phyloP scores from a whole-genome alignment of 805 yeast genomes.

The Phaffomyces antillensis region DNA sequence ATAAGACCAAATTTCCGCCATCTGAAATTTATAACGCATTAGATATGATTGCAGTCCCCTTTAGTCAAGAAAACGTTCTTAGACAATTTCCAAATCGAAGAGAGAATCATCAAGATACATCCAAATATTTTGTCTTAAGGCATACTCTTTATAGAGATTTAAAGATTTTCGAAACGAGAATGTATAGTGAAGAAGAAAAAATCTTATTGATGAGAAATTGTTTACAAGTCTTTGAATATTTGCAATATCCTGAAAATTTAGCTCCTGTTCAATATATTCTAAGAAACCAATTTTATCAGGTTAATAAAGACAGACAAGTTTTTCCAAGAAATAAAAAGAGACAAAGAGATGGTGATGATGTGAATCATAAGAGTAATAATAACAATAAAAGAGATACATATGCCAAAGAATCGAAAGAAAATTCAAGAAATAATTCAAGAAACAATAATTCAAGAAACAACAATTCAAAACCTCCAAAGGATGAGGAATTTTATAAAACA shows the following conservation, averaged over 20 bases:
- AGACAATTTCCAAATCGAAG: constrained; percentile 22
- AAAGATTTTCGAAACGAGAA: constrained; percentile 11
- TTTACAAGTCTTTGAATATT: constrained; percentile 12
- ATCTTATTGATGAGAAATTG: constrained; percentile 11
- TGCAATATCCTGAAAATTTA: constrained; percentile 12
- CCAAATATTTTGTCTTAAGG: constrained; percentile 26
- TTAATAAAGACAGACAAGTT: too few relatives aligned
- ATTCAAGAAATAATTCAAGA: too few relatives aligned
- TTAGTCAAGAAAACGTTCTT: constrained; percentile 16
- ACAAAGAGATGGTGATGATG: constrained; percentile 6
- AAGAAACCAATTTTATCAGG: neutral
- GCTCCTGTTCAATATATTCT: constrained; percentile 12
- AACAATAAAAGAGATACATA: too few relatives aligned
- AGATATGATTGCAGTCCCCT: constrained; percentile 19
- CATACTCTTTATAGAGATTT: constrained; percentile 28
- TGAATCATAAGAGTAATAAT: neutral
- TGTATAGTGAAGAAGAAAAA: constrained; percentile 3
- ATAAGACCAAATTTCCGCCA: constrained; percentile 22
- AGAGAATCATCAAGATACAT: constrained; percentile 18
- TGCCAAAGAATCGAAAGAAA: too few relatives aligned
- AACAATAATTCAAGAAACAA: too few relatives aligned
- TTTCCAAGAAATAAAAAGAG: neutral
- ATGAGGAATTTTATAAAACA: constrained; percentile 31
- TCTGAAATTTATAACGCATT: constrained; percentile 26
- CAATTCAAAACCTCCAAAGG: neutral